These are phyloP conservation scores for Dothiorella sarmentorum DNA, from an alignment of 2,329 filamentous ascomycete species.

Conservation along the genomic window DNA sequence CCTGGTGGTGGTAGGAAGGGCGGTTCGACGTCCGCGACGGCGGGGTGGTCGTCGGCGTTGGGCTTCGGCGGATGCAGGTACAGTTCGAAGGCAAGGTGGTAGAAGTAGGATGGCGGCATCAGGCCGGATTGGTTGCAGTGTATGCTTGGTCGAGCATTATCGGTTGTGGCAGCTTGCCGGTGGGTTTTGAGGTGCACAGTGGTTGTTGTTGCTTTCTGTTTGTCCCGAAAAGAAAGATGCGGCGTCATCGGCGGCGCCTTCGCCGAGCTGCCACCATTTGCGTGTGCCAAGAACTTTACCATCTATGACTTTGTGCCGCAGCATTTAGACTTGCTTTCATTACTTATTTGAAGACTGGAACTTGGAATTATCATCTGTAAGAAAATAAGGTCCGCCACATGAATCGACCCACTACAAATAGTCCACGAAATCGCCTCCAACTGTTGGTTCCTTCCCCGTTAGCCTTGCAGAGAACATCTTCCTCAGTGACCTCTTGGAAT, in stretches of 20 bases:
- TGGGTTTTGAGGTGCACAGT: background rate
- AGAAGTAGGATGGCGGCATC: constrained; percentile 57
- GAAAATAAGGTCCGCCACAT: background rate
- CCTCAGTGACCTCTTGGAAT: background rate
- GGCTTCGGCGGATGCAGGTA: constrained; percentile 39
- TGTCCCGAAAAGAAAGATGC: background rate
- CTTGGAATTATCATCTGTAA: background rate
- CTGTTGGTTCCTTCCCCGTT: background rate
- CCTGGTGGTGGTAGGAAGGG: constrained; percentile 40
- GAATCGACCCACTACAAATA: background rate
- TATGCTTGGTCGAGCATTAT: background rate
- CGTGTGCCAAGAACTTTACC: constrained; percentile 2
- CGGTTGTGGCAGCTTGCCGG: background rate
- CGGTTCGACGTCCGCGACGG: background rate
- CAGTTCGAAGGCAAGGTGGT: constrained; percentile 60
- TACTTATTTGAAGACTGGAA: too few species aligned
- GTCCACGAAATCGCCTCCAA: background rate
- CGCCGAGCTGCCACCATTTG: constrained; percentile 6
- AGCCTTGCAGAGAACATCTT: background rate
- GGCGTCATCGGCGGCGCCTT: background rate
- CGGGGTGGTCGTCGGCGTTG: background rate
- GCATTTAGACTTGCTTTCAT: background rate
- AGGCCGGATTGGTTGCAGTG: background rate
- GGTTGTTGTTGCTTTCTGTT: background rate
- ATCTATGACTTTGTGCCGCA: background rate